phyloP scores from a whole-genome alignment of 1,284 basidiomycete species.

The Somion occarium region DNA sequence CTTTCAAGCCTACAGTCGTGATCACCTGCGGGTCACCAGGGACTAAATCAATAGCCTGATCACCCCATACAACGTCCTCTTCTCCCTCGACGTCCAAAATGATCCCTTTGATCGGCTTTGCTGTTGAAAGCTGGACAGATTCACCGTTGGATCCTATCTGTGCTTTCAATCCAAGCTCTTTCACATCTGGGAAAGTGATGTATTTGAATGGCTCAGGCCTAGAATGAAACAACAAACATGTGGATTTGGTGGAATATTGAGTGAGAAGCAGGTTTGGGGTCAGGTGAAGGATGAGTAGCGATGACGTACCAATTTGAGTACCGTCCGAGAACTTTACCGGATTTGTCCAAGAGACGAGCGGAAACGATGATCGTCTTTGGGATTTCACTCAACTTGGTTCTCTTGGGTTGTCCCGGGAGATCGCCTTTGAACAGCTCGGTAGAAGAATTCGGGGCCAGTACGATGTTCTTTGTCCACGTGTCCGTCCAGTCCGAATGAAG shows the following conservation, averaged over 20 bases:
- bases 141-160: constrained; percentile 51
- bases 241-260: not conserved
- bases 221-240: constrained; percentile 8
- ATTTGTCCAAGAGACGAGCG: constrained; percentile 59
- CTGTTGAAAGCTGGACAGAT: constrained; percentile 53
- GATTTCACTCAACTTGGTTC: constrained; percentile 62
- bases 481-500: constrained; percentile 57
- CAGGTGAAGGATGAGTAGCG: not conserved
- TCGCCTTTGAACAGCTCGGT: constrained; percentile 74
- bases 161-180: constrained; percentile 54
- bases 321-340: constrained; percentile 60
- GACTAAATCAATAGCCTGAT: constrained; percentile 85
- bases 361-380: constrained; percentile 72
- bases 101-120: constrained; percentile 80
- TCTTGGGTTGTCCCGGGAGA: constrained; percentile 64
- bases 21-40: constrained; percentile 77
- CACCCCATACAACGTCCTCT: constrained; percentile 72
- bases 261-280: not conserved
- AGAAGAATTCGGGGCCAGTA: constrained; percentile 69
- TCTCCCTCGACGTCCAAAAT: constrained; percentile 73
- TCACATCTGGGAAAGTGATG: constrained; percentile 69
- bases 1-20: constrained; percentile 57
- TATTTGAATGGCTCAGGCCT: constrained; percentile 93
- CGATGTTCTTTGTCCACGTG: constrained; percentile 44
- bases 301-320: constrained; percentile 71